These are phyloP conservation scores for Nigrospora osmanthi DNA, from an alignment of 2,329 filamentous ascomycete genomes.

Conservation along the genomic window DNA sequence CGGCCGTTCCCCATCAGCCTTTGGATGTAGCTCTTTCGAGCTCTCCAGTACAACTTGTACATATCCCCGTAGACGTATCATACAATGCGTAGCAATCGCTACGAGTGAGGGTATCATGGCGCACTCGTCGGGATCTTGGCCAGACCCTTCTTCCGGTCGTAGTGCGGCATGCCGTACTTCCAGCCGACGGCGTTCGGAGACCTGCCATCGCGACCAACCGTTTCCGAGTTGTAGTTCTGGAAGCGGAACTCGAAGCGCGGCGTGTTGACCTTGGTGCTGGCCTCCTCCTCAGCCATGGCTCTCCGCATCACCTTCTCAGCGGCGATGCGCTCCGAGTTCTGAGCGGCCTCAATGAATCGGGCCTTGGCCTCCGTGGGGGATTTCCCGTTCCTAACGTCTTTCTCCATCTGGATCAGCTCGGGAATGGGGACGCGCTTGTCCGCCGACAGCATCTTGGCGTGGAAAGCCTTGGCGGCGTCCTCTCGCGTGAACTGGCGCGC, in stretches of 20 bases:
- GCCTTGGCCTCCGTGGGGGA: constrained; percentile 26
- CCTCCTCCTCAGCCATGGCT: constrained; percentile 21
- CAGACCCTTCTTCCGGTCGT: constrained; percentile 55
- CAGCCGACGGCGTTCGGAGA: constrained; percentile 45
- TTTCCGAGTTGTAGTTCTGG: constrained; percentile 48
- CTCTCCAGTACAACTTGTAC: too few species aligned
- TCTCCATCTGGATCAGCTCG: constrained; percentile 50
- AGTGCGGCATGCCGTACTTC: constrained; percentile 55
- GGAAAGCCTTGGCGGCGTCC: constrained; percentile 59
- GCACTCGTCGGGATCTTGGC: constrained; percentile 62
- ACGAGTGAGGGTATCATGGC: constrained; percentile 26
- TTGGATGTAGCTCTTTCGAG: too few species aligned
- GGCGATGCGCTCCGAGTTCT: constrained; percentile 34
- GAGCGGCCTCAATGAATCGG: constrained; percentile 28
- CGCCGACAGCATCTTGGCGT: constrained; percentile 49
- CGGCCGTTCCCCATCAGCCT: too few species aligned
- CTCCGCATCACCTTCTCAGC: constrained; percentile 26
- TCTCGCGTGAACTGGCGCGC: constrained; percentile 55
- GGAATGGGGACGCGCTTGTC: constrained; percentile 56
- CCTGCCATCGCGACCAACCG: constrained; percentile 46
- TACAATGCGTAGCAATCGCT: too few species aligned
- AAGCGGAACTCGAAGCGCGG: constrained; percentile 58
- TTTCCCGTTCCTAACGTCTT: constrained; percentile 31
- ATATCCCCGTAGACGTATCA: too few species aligned
- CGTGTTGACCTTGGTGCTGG: constrained; percentile 36